Conservation (phyloP, 352 stramenopile species). For the Thalassiosira oceanica region DNA sequence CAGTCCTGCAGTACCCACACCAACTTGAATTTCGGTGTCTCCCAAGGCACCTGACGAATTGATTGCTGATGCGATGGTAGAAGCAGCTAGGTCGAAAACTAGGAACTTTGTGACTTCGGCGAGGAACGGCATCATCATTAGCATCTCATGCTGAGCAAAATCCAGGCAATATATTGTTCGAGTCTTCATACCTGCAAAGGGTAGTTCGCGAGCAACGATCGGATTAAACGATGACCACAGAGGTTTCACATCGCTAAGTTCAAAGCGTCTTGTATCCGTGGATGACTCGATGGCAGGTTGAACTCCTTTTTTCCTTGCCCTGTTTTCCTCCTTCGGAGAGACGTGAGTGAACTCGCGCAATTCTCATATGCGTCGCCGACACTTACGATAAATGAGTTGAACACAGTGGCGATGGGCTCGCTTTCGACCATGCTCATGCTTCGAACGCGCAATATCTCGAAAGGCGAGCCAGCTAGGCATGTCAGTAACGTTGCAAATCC, state of each 20-base stretch:
- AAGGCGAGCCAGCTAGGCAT: conserved; percentile 63
- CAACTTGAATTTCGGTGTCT: conserved; percentile 69
- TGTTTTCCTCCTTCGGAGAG: neutral
- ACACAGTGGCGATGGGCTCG: conserved; percentile 55
- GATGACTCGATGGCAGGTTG: conserved; percentile 11
- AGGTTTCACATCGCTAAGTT: conserved; percentile 61
- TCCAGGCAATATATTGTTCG: too few relatives aligned
- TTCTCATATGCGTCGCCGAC: too few relatives aligned
- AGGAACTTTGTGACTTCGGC: conserved; percentile 85
- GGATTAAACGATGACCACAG: conserved; percentile 75
- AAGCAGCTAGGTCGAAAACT: conserved; percentile 81
- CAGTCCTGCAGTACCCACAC: conserved; percentile 67
- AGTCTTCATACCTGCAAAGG: too few relatives aligned
- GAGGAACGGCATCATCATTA: too few relatives aligned
- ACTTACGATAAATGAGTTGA: conserved; percentile 70
- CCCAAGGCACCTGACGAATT: conserved; percentile 60
- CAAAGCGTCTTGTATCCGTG: conserved; percentile 44
- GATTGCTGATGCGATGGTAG: conserved; percentile 60
- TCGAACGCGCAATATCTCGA: conserved; percentile 72
- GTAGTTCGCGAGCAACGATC: conserved; percentile 81
- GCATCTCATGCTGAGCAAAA: too few relatives aligned
- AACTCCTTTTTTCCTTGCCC: conserved; percentile 3
- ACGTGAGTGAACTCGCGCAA: too few relatives aligned
- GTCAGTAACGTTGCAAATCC: conserved; percentile 69
- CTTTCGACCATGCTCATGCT: conserved; percentile 64